Conservation (phyloP, 2,329 filamentous ascomycete genomes). For the Phaeosphaeriaceae sp. region DNA sequence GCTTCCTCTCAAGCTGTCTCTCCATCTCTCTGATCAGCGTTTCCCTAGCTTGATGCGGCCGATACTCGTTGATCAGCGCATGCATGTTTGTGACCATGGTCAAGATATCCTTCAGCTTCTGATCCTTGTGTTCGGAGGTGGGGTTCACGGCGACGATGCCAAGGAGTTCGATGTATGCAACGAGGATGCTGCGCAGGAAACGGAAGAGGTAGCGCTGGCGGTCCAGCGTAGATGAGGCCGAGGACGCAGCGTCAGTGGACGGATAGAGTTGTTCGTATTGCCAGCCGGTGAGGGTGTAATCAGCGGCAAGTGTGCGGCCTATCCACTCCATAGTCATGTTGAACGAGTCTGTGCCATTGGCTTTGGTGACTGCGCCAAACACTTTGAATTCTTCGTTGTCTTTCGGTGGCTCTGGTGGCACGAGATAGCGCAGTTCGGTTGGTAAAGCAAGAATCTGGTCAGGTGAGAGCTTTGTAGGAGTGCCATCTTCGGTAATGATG, state of each 20-base stretch:
- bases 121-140: conserved; percentile 65
- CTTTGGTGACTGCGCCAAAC: conserved; percentile 70
- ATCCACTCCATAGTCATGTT: conserved; percentile 33
- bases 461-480: conserved; percentile 21
- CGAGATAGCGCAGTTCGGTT: conserved; percentile 74
- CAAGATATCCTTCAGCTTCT: conserved; percentile 78
- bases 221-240: conserved; percentile 57
- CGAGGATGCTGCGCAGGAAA: conserved; percentile 80
- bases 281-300: conserved; percentile 69
- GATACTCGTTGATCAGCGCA: conserved; percentile 91
- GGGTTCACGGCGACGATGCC: conserved; percentile 74
- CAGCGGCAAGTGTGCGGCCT: conserved; percentile 29
- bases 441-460: conserved; percentile 61
- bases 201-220: conserved; percentile 71
- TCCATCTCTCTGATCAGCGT: conserved; percentile 88
- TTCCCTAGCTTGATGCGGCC: conserved; percentile 90
- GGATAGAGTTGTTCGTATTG: conserved; percentile 75
- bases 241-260: conserved; percentile 53
- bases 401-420: conserved; percentile 78
- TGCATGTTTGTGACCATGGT: conserved; percentile 90
- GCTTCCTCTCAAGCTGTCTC: conserved; percentile 75
- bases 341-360: conserved; percentile 32
- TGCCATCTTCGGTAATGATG: conserved; percentile 13
- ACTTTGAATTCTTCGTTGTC: conserved; percentile 71
- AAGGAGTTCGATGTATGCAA: conserved; percentile 87